phyloP scores from a whole-genome alignment of 140 eudicot genomes.

The Oenanthe javanica region DNA sequence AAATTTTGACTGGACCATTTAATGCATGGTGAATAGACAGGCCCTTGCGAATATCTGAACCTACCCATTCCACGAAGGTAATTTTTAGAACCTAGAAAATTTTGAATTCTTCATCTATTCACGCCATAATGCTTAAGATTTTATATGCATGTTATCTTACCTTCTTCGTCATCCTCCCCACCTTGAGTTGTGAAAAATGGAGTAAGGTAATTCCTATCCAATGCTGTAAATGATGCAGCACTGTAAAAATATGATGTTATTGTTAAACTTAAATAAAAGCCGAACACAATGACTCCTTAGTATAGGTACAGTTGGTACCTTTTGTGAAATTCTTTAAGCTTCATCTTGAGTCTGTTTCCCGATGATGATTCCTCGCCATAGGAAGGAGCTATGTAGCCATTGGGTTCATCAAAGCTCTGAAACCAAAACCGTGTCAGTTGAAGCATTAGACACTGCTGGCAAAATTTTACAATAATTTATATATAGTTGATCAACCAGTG shows the following conservation, averaged over 20 bases:
- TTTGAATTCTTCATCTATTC: neutral
- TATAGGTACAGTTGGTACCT: slow-evolving; percentile 34
- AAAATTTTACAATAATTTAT: neutral
- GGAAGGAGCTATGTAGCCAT: slow-evolving; percentile 65
- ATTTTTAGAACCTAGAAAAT: neutral
- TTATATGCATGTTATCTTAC: slow-evolving; percentile 31
- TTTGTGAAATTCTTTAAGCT: slow-evolving; percentile 80
- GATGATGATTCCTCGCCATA: slow-evolving; percentile 70
- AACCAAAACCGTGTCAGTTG: slow-evolving; percentile 13
- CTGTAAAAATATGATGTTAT: slow-evolving; percentile 33
- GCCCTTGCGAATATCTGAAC: neutral
- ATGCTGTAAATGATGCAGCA: slow-evolving; percentile 74
- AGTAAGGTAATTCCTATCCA: slow-evolving; percentile 91
- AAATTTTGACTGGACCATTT: neutral
- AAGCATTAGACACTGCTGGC: neutral
- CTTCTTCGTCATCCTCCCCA: slow-evolving; percentile 67
- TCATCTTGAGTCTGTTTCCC: slow-evolving; percentile 83
- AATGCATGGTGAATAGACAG: neutral
- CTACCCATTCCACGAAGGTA: neutral
- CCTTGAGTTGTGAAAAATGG: slow-evolving; percentile 90
- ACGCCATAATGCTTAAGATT: neutral
- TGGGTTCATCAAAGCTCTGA: slow-evolving; percentile 60
- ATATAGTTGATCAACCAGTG: neutral
- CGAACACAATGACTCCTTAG: slow-evolving; percentile 6
- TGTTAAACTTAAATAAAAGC: neutral